A percentile compares a stretch with the other conserved stretches of the same genome.
Conservation (phyloP, 2,329 filamentous ascomycete species). For the Aureobasidium mangrovei region DNA sequence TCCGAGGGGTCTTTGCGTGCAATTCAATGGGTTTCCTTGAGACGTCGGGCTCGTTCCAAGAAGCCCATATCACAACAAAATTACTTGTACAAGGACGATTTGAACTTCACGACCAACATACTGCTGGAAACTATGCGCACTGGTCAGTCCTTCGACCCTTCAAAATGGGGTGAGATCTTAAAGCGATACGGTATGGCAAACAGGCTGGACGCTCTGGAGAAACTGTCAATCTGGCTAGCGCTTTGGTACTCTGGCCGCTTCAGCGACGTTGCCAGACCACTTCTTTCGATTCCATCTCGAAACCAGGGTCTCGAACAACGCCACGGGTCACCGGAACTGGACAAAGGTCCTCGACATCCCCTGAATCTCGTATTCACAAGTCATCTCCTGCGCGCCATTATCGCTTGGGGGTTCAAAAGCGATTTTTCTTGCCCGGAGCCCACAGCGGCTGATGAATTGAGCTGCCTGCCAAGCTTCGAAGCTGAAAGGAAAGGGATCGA, state of each 20-base stretch:
- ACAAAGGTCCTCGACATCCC: neutral
- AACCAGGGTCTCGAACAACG: neutral
- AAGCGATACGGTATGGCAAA: constrained; percentile 51
- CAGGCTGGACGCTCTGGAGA: constrained; percentile 43
- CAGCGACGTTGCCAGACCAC: neutral
- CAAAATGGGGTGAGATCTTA: constrained; percentile 50
- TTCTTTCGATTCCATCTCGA: neutral
- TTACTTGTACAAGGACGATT: constrained; percentile 25
- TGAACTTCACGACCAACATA: constrained; percentile 40
- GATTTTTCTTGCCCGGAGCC: constrained; percentile 2
- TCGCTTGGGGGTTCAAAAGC: constrained; percentile 27
- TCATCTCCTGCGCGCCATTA: constrained; percentile 23
- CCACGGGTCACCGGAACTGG: neutral
- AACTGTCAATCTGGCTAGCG: constrained; percentile 45
- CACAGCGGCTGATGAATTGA: neutral
- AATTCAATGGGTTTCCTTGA: constrained; percentile 34
- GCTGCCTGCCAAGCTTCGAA: neutral
- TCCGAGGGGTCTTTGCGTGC: constrained; percentile 36
- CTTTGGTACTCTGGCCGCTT: constrained; percentile 2
- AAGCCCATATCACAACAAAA: constrained; percentile 22
- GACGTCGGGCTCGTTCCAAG: constrained; percentile 30
- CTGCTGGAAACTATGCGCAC: constrained; percentile 39
- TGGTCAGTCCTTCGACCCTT: constrained; percentile 32
- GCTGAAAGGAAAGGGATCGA: neutral
- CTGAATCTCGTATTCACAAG: constrained; percentile 20